Base-by-base conservation (phyloP, 208 protist genomes). In the Acanthamoeba lenticulata region DNA sequence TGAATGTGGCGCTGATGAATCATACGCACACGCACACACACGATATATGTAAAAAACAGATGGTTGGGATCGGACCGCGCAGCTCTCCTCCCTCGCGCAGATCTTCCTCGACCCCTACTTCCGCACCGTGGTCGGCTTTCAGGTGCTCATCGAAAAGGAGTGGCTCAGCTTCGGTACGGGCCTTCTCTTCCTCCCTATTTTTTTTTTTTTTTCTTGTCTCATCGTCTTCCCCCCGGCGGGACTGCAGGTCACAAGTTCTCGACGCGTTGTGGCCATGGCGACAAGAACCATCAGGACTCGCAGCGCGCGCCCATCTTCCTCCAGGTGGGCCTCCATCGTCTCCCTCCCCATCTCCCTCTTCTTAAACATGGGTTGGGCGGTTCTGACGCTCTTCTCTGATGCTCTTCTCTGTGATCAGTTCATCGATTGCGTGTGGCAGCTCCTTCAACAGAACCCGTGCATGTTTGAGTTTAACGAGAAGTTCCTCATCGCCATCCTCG, bases 371-470 rank as follows among this genome's bases (percentile, higher is more conserved):
- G n/a, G 45, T 15, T 49, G 45, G 9, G 45, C 15, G 45, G 45
- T 49, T 5, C 5, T 49, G 45, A 15, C 15, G 45, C 45, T 49
- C 9, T 19, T 49, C 45, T 5, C 45, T 5, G 45, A 49, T 49
- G 45, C 15, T 27, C 15, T 27, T 60, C 15, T 60, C 21, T 21
- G 21, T 21, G 52, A 77, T 13, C 17, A 93, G 69, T 94, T 98
- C 92, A 95, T 99, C 49, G 98, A 99, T 90, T 98, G 97, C 74
- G 98, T 99, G 36, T 99, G 96, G 93, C 99, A 99, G 91, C 52
- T 99, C 17, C 77, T 97, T 13, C 96, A 95, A 13, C 98, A 99
- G 96, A 98, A 97, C 89, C 98, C 99, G 17, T 93, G 93, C 29
- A 79, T 95, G 34, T 99, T 99, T 95, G 98, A 99, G 96, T 99